A percentile compares a stretch with the other conserved stretches of the same genome.
These are phyloP conservation scores for Viola pubescens DNA, from an alignment of 441 rosid species.

Conservation along the genomic window DNA sequence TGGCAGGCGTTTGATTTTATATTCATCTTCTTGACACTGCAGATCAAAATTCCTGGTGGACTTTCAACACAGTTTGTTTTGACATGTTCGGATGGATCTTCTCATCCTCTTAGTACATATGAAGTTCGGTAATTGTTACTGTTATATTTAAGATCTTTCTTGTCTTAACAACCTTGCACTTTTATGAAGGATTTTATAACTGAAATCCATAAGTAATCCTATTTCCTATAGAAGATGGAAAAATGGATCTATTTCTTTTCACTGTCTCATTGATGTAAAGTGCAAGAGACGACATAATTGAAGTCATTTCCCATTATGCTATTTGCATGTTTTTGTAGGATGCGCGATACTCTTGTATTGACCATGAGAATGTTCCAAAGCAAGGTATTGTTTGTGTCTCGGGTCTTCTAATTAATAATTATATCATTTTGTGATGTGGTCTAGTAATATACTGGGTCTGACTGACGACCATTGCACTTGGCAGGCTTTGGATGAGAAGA, in stretches of 20 bases:
- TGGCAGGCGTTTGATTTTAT: not conserved
- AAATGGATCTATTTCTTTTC: too few species aligned
- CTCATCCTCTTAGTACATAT: slow-evolving; percentile 59
- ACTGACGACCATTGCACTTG: too few species aligned
- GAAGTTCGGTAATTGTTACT: slow-evolving; percentile 43
- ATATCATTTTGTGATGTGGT: not conserved
- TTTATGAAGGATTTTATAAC: too few species aligned
- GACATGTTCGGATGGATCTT: slow-evolving; percentile 68
- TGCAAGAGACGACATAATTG: too few species aligned
- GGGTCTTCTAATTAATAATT: not conserved
- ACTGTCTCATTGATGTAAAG: too few species aligned
- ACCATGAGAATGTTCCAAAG: slow-evolving; percentile 80
- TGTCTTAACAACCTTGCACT: too few species aligned
- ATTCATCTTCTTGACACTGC: slow-evolving; percentile 23
- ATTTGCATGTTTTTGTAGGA: slow-evolving; percentile 32
- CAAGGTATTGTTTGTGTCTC: slow-evolving; percentile 46
- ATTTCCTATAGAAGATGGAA: too few species aligned
- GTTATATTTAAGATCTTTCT: not conserved
- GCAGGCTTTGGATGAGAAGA: slow-evolving; percentile 75
- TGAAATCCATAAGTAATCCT: too few species aligned
- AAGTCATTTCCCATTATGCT: not conserved
- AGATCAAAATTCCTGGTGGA: slow-evolving; percentile 89
- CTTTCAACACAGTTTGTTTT: slow-evolving; percentile 70
- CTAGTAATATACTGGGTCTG: not conserved
- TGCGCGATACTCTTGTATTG: slow-evolving; percentile 81